Conservation (phyloP, 345 rosid genomes). For the Crucihimalaya himalaica region DNA sequence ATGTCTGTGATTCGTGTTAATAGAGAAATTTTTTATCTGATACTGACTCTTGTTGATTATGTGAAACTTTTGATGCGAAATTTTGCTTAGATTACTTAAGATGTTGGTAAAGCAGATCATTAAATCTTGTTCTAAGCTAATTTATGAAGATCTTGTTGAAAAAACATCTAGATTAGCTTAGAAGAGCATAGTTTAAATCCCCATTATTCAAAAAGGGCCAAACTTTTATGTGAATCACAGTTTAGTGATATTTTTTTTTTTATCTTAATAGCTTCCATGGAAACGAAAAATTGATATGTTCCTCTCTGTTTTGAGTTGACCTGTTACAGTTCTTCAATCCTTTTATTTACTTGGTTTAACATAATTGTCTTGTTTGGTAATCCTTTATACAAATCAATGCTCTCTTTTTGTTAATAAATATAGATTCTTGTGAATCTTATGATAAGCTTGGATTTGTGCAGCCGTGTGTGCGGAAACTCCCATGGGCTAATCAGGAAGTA, state of each 20-base stretch:
- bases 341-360: not conserved
- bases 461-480: slow-evolving; percentile 45
- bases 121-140: not conserved
- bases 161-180: not conserved
- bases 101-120: not conserved
- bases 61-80: not conserved
- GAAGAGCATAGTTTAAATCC: not conserved
- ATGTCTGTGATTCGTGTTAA: not conserved
- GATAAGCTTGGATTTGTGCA: not conserved
- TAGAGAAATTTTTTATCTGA: not conserved
- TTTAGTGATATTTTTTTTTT: not conserved
- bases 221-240: not conserved
- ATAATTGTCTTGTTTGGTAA: not conserved
- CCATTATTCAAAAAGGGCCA: not conserved
- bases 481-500: slow-evolving; percentile 49
- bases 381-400: not conserved
- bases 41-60: not conserved
- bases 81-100: not conserved
- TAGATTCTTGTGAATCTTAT: not conserved
- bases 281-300: not conserved
- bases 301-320: not conserved
- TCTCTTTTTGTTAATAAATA: not conserved
- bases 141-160: not conserved
- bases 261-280: not conserved
- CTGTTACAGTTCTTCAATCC: not conserved